Evolutionary conservation across 140 eudicot genomes (phyloP), one percentile per base, ranked within the genome.

Genomic region (Senecio squalidus): DNA sequence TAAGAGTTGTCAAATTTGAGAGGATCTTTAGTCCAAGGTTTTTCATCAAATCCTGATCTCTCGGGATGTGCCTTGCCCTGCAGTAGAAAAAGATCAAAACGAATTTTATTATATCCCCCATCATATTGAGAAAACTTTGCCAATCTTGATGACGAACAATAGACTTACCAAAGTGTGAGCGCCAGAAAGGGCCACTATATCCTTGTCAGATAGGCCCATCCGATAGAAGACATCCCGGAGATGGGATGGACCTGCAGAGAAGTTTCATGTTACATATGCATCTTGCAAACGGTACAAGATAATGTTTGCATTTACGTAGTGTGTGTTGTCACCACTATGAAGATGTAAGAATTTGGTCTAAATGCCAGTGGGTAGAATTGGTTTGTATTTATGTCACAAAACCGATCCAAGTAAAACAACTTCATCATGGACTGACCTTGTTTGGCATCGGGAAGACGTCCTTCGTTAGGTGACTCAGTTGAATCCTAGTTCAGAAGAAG

Each of bases 381-480:
- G n/a, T n/a, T n/a, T n/a, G n/a, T n/a, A n/a, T n/a, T n/a, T 36
- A 15, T 10, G 10, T 36, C 43, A 36, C 16, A 36, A 36, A 15
- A 36, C 18, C 15, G 23, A 43, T 43, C 48, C 9, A 46, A n/a
- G n/a, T n/a, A n/a, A n/a, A n/a, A n/a, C n/a, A n/a, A n/a, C n/a
- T n/a, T n/a, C n/a, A n/a, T n/a, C n/a, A n/a, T 24, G 38, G 36
- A 69, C 72, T 52, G 18, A 84, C 99, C 99, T 92, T 79, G 76
- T 13, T 73, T 88, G 46, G 99, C 99, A 77, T 84, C 86, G 14
- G 96, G 99, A 75, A 92, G 96, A 22, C 96, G 96, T 21, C 99
- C 99, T 76, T 92, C 99, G 51, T 82, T 77, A 6, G 93, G 87
- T 24, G 83, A 77, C 50, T 43, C 70, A 30, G 51, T 43, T 2